These are phyloP conservation scores for Podospora australis DNA, from an alignment of 495 filamentous ascomycete genomes.

Conservation along the genomic window DNA sequence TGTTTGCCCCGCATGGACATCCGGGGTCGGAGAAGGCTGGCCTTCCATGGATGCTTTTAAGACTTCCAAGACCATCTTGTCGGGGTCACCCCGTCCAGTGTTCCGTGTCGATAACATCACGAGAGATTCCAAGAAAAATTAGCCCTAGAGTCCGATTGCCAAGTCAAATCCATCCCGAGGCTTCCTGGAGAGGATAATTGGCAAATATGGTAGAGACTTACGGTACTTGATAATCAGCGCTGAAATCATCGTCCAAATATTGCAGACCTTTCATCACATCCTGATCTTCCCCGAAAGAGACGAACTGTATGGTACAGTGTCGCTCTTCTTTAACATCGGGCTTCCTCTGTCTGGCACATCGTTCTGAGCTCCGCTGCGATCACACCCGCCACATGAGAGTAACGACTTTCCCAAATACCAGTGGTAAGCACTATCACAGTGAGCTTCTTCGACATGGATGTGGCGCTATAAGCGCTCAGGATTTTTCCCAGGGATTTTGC, in stretches of 20 bases:
- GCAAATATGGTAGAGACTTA: constrained; percentile 1
- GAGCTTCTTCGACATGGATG: constrained; percentile 2
- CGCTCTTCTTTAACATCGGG: constrained; percentile 10
- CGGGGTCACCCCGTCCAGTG: constrained; percentile 19
- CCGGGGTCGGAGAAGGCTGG: no score
- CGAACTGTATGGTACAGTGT: constrained; percentile 23
- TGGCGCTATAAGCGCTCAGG: not conserved
- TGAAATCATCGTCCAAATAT: constrained; percentile 23
- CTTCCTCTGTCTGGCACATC: constrained; percentile 2
- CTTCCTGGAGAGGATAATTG: no score
- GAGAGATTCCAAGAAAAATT: constrained; percentile 4
- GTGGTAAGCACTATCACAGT: constrained; percentile 29
- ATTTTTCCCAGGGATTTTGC: not conserved
- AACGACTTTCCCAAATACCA: constrained; percentile 21
- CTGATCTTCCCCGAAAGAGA: constrained; percentile 27
- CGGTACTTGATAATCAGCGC: constrained; percentile 6
- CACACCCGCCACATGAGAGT: no score
- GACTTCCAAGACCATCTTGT: constrained; percentile 34
- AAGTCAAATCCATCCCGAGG: no score
- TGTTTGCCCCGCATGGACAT: no score
- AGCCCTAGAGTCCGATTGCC: no score
- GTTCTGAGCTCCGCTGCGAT: no score
- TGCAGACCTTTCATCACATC: constrained; percentile 18
- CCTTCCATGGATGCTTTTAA: constrained; percentile 2
- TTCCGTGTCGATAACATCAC: constrained; percentile 32